A percentile compares a stretch with the other conserved stretches of the same genome.
Conservation (phyloP, 169 alveolate species). For the Plasmodium cynomolgi region DNA sequence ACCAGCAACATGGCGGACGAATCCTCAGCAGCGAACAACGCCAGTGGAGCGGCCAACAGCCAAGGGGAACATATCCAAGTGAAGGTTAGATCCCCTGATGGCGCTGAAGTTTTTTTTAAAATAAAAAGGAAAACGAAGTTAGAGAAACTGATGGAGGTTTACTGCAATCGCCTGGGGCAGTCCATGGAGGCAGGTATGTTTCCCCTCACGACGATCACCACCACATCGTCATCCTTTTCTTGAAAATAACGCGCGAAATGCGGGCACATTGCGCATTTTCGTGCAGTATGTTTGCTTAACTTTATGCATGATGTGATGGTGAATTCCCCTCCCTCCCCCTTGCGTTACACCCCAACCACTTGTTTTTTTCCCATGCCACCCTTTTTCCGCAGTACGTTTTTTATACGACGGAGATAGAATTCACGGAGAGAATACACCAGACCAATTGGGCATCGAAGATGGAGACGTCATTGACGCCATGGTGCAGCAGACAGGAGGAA, state of each 20-base stretch:
- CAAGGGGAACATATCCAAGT: slow-evolving; percentile 85
- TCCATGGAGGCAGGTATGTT: slow-evolving; percentile 86
- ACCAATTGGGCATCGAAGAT: slow-evolving; percentile 94
- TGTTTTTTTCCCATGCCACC: slow-evolving; percentile 29
- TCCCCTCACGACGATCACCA: no score
- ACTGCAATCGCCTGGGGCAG: slow-evolving; percentile 96
- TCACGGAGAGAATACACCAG: slow-evolving; percentile 95
- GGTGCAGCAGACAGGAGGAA: slow-evolving; percentile 98
- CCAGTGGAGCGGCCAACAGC: slow-evolving; percentile 8
- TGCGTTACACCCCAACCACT: not conserved
- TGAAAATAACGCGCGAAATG: no score
- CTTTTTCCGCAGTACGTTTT: slow-evolving; percentile 92
- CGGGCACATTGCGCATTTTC: no score
- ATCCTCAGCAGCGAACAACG: slow-evolving; percentile 20
- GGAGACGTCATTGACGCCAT: slow-evolving; percentile 99
- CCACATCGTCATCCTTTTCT: no score
- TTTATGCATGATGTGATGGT: no score
- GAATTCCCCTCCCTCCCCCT: no score
- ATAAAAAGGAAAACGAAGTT: slow-evolving; percentile 95
- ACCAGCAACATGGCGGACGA: slow-evolving; percentile 39
- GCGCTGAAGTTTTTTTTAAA: slow-evolving; percentile 96
- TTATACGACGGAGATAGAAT: slow-evolving; percentile 98
- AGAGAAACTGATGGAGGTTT: slow-evolving; percentile 97
- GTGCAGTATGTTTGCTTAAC: no score
- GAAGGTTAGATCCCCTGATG: slow-evolving; percentile 93